Conservation (phyloP, 1,139 yeast species). For the Yamadazyma sp. region DNA sequence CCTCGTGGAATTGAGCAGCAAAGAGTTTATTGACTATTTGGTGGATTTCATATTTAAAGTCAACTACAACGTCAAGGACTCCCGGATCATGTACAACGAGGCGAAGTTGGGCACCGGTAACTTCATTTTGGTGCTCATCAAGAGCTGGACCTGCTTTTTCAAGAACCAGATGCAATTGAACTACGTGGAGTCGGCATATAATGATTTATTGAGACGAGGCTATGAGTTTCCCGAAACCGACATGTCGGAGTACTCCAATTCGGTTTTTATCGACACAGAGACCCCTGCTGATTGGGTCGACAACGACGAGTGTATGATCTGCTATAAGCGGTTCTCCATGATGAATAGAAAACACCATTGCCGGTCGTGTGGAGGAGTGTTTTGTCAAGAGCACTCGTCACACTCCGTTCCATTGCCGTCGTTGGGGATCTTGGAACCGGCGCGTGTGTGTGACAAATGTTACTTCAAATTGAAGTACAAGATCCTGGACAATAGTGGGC, state of each 20-base stretch:
- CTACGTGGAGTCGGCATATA: conserved; percentile 65
- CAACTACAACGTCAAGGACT: conserved; percentile 35
- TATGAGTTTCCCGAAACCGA: conserved; percentile 65
- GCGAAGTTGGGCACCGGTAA: conserved; percentile 58
- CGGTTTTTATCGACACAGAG: conserved; percentile 73
- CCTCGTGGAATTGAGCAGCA: conserved; percentile 71
- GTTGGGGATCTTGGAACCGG: conserved; percentile 84
- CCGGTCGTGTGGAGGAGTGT: conserved; percentile 95
- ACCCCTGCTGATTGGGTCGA: conserved; percentile 99
- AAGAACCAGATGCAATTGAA: conserved; percentile 65
- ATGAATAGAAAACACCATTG: conserved; percentile 94
- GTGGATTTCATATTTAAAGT: conserved; percentile 43
- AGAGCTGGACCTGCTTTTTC: conserved; percentile 77
- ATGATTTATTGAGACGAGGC: conserved; percentile 60
- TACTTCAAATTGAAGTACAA: conserved; percentile 47
- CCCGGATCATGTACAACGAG: conserved; percentile 27
- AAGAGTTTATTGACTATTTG: conserved; percentile 82
- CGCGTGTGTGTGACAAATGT: conserved; percentile 93
- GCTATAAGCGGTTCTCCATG: conserved; percentile 77
- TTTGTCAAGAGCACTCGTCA: conserved; percentile 79
- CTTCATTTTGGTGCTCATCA: conserved; percentile 62
- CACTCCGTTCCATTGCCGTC: conserved; percentile 72
- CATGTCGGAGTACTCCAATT: conserved; percentile 33
- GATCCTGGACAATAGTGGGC: conserved; percentile 9
- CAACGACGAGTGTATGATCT: conserved; percentile 92